Base-by-base conservation (phyloP, 306 rosid species). In the Prunus kanzakura region DNA sequence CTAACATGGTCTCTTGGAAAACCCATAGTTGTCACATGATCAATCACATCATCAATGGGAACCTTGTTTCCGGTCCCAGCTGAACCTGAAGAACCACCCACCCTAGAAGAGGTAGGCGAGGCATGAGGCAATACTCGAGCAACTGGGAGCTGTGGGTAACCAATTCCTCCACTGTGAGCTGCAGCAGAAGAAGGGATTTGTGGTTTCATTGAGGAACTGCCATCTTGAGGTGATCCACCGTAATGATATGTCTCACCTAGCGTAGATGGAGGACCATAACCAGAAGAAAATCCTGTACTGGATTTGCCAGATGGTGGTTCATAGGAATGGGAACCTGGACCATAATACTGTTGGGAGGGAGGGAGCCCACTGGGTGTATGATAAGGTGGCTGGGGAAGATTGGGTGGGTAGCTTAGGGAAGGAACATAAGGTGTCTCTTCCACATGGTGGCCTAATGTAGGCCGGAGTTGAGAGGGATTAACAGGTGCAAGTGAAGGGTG, bases 81-180 rank as follows among this genome's bases (percentile, higher is more conserved):
- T 47, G 97, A 84, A 84, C 85, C 92, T 10, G 96, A 82, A 72
- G 89, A 74, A 12, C 88, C 76, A 45, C 86, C 83, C 38, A 80
- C 80, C 13, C 79, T 84, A 73, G 97, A 85, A 50, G 98, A 90
- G 25, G 93, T 73, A 66, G 98, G 93, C 57, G 82, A 47, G 29
- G 96, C 93, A 35, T 85, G 93, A 1, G 98, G 98, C 61, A 93
- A 87, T 16, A 83, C 64, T 49, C 92, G 86, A 35, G 97, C 98
- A 46, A 93, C 85, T 23, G 98, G 98, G 57, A 88, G 91, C 77
- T 89, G 97, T 27, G 93, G 97, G 84, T 93, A 93, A 65, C 93
- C 89, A 64, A 85, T 82, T 84, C 95, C 95, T 65, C 89, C 90
- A 51, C 85, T 82, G 57, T 77, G 82, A 68, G 88, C 75, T 54